Percentiles rank a stretch among this genome's conserved stretches.
Conservation (phyloP, 2,329 filamentous ascomycete species). For the Claviceps pazoutovae region DNA sequence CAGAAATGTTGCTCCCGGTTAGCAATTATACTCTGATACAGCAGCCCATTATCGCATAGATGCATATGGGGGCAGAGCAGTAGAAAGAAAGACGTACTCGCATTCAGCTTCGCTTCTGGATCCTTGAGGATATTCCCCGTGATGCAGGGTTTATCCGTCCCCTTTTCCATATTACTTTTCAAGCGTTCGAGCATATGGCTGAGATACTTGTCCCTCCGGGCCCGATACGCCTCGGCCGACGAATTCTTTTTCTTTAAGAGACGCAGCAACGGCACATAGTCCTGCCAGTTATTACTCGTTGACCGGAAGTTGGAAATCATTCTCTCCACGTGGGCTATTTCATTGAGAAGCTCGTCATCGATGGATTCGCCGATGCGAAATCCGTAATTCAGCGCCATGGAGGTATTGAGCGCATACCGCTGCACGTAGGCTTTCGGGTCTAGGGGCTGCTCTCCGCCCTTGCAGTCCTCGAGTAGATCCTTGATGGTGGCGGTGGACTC, state of each 20-base stretch:
- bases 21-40: neutral
- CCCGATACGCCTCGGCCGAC: constrained; percentile 50
- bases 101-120: constrained; percentile 28
- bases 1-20: neutral
- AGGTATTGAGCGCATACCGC: constrained; percentile 63
- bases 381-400: constrained; percentile 66
- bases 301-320: constrained; percentile 63
- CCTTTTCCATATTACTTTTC: constrained; percentile 23
- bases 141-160: constrained; percentile 27
- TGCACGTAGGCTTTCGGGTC: constrained; percentile 63
- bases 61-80: neutral
- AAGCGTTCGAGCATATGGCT: constrained; percentile 52
- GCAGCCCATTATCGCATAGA: neutral
- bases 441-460: constrained; percentile 47
- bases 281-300: constrained; percentile 73
- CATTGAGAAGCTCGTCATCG: constrained; percentile 51
- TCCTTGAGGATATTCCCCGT: constrained; percentile 40
- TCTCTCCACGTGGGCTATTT: constrained; percentile 64
- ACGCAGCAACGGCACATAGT: constrained; percentile 66
- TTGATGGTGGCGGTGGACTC: constrained; percentile 59
- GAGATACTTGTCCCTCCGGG: constrained; percentile 52
- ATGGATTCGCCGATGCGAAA: constrained; percentile 59
- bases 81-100: constrained; percentile 12
- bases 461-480: constrained; percentile 53
- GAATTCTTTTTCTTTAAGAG: constrained; percentile 47